Conservation (phyloP, 2,329 filamentous ascomycete species). For the Pseudocercospora eumusae region DNA sequence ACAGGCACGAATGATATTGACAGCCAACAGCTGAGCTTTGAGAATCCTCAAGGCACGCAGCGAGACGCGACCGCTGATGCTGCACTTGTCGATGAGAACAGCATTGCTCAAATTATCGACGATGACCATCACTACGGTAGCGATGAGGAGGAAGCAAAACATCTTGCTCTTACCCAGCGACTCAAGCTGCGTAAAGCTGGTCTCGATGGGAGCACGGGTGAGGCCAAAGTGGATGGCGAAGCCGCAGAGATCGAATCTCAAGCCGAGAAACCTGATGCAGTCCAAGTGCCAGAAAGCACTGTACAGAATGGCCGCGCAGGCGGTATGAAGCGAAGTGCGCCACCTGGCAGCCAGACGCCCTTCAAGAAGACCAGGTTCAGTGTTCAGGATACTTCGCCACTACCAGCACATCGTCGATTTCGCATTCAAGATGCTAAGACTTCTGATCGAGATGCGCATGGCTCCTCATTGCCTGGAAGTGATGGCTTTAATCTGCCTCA, state of each 20-base stretch:
- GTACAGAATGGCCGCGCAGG: slow-evolving; percentile 7
- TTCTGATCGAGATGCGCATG: slow-evolving; percentile 3
- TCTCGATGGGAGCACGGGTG: slow-evolving; percentile 24
- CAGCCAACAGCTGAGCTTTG: slow-evolving; percentile 7
- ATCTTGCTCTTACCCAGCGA: slow-evolving; percentile 38
- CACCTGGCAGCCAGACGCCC: slow-evolving; percentile 20
- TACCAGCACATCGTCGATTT: slow-evolving; percentile 30
- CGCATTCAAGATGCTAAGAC: slow-evolving; percentile 31
- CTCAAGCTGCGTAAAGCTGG: slow-evolving; percentile 31
- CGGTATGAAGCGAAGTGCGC: slow-evolving; percentile 29
- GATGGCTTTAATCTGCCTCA: slow-evolving; percentile 20
- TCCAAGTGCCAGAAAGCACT: slow-evolving; percentile 13
- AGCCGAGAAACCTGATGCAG: slow-evolving; percentile 27
- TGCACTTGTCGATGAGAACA: slow-evolving; percentile 65
- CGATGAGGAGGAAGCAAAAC: slow-evolving; percentile 45
- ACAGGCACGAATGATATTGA: slow-evolving; percentile 14
- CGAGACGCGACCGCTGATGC: slow-evolving; percentile 27
- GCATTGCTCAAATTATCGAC: slow-evolving; percentile 54
- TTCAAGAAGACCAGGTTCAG: slow-evolving; percentile 32
- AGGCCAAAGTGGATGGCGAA: slow-evolving; percentile 28
- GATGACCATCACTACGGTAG: slow-evolving; percentile 44
- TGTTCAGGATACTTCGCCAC: slow-evolving; percentile 10
- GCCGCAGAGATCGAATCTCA: slow-evolving; percentile 25
- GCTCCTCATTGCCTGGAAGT: slow-evolving; percentile 14
- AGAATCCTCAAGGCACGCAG: slow-evolving; percentile 9